Percentiles rank a stretch among this genome's conserved stretches.
These are phyloP conservation scores for Candida patagonica DNA, from an alignment of 805 yeast species.

Conservation along the genomic window DNA sequence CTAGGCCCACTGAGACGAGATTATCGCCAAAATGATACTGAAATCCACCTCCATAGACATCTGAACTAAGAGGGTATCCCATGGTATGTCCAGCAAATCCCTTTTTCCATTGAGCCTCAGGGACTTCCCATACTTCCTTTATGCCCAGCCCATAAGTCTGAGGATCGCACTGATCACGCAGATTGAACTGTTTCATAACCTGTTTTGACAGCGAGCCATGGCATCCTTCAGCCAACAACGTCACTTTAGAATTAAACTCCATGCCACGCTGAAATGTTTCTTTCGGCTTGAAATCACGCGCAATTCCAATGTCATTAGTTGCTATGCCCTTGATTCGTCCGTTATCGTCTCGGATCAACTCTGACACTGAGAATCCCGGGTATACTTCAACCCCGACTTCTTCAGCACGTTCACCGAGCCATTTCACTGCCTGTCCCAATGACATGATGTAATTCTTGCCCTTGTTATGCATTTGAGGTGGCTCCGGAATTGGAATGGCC, in stretches of 20 bases:
- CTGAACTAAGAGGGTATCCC: slow-evolving; percentile 74
- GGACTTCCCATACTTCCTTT: slow-evolving; percentile 95
- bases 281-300: slow-evolving; percentile 66
- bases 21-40: slow-evolving; percentile 95
- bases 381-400: slow-evolving; percentile 89
- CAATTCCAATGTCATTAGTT: slow-evolving; percentile 85
- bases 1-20: slow-evolving; percentile 86
- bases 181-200: slow-evolving; percentile 55
- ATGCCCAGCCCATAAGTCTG: slow-evolving; percentile 96
- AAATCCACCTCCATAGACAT: slow-evolving; percentile 93
- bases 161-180: slow-evolving; percentile 53
- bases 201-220: slow-evolving; percentile 88
- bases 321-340: slow-evolving; percentile 77
- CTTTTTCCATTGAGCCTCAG: slow-evolving; percentile 65
- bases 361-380: slow-evolving; percentile 82
- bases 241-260: slow-evolving; percentile 88
- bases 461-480: slow-evolving; percentile 78
- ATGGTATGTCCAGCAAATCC: slow-evolving; percentile 81
- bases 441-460: slow-evolving; percentile 86
- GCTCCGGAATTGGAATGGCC: slow-evolving; percentile 76
- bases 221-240: slow-evolving; percentile 96
- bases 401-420: slow-evolving; percentile 82
- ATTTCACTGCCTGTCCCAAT: slow-evolving; percentile 67
- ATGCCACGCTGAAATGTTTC: slow-evolving; percentile 88
- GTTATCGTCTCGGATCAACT: slow-evolving; percentile 54